These are phyloP conservation scores for Setomelanomma holmii DNA, from an alignment of 2,329 filamentous ascomycete species.

Conservation along the genomic window DNA sequence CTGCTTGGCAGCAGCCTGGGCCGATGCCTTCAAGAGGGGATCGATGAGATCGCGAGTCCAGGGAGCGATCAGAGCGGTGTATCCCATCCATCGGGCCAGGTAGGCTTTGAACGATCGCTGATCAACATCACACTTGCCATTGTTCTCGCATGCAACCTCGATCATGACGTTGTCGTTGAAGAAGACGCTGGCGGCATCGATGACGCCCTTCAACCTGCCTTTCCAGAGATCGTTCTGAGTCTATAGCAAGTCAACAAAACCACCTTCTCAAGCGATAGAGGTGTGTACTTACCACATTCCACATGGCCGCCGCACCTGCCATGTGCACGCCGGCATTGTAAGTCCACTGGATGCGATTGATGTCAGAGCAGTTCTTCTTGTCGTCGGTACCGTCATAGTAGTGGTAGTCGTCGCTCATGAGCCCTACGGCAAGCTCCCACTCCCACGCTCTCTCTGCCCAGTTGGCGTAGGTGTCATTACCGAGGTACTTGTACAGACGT, in stretches of 20 bases:
- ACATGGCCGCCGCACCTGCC: conserved; percentile 57
- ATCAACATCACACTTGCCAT: conserved; percentile 56
- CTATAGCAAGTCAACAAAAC: too few species aligned
- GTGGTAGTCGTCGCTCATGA: conserved; percentile 56
- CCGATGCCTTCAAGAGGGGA: conserved; percentile 61
- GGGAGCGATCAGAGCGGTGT: conserved; percentile 50
- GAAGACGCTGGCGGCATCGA: conserved; percentile 51
- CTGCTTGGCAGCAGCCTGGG: conserved; percentile 61
- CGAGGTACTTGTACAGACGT: conserved; percentile 73
- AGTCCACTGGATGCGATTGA: conserved; percentile 56
- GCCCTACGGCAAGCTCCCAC: conserved; percentile 57
- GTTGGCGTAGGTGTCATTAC: conserved; percentile 60
- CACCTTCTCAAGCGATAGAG: conserved; percentile 16
- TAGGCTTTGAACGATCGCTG: conserved; percentile 58
- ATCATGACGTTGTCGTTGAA: conserved; percentile 55
- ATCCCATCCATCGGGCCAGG: conserved; percentile 53
- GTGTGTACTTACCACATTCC: conserved; percentile 52
- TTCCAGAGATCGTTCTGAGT: conserved; percentile 45
- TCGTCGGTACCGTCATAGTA: conserved; percentile 57
- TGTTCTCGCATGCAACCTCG: conserved; percentile 56
- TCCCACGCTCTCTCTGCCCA: conserved; percentile 73
- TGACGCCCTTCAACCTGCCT: conserved; percentile 39
- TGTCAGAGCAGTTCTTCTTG: conserved; percentile 51
- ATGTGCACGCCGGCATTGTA: conserved; percentile 57
- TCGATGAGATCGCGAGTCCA: conserved; percentile 52